Evolutionary conservation across 2,329 filamentous ascomycete species (phyloP), one percentile per base, ranked within the genome.

Genomic region (Sclerotiophoma versabilis): DNA sequence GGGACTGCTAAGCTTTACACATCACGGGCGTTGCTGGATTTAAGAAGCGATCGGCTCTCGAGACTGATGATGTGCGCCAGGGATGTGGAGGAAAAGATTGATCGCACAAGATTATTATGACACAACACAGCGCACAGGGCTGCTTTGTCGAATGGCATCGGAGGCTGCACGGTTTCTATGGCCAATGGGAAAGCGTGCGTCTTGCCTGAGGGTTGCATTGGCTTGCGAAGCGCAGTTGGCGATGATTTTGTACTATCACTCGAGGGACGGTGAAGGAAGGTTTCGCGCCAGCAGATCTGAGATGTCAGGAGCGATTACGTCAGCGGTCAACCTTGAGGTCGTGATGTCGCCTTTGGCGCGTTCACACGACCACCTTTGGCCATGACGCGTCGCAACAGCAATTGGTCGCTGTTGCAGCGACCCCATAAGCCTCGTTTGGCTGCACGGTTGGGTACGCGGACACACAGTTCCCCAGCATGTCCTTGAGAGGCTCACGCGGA

Each of bases 401-500:
- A 33, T 39, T 30, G 47, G 51, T 42, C 43, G 46, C 30, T 36
- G 39, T 42, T 29, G 19, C 37, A 32, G 43, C 53, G 47, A 39
- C 19, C 10, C 4, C 17, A n/a, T 14, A 23, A 30, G 3, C 12
- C 9, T 14, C 3, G 5, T 17, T 19, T 48, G 23, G 25, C 9
- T 27, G 34, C 23, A 26, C 44, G 10, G 5, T 39, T 44, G 43
- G 22, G 33, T 20, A 14, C 26, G 43, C 43, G 36, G 37, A 37
- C 17, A 20, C 3, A 3, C 11, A 9, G 19, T 26, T 7, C 12
- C 19, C 15, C 2, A 38, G 43, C 27, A 73, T 73, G 70, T 64
- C 64, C 17, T 37, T 59, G 59, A 70, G 63, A 52, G 65, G 59
- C 17, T 32, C 50, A 9, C 49, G 58, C 36, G 58, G 54, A 15